Base-by-base conservation (phyloP, 495 filamentous ascomycete genomes). In the Talaromyces adpressus region DNA sequence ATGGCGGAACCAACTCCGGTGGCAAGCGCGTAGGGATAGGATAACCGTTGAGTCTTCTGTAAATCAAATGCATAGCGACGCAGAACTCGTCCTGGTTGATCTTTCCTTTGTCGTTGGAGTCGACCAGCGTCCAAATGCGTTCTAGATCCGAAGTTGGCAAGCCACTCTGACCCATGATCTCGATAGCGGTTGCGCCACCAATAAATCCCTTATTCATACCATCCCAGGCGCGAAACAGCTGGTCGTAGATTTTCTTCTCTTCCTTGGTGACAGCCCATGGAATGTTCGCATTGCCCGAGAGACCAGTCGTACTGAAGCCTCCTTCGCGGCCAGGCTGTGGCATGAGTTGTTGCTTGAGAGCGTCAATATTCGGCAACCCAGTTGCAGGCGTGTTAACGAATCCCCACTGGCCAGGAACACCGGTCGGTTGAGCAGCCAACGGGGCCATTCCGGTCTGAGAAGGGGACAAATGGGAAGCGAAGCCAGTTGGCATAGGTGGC, bases 211-310 rank as follows among this genome's bases (percentile, higher is more conserved):
- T 97, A 64, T 85, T 86, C 61, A 98, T 83, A 12, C 94, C 94
- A 81, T 99, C 95, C 95, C 95, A 98, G 9, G 92, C 92, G 54
- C 89, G 88, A 81, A 99, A 99, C 14, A 98, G 81, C 64, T 92
- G 85, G 77, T 99, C 95, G 65, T 98, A 99, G 60, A 94, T 89
- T 62, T 91, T 93, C 80, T 99, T 99, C 75, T 99, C 95, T 66
- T 96, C 91, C 74, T 99, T 99, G 7, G 95, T 99, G 61, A 99
- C 93, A 25, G 95, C 94, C 94, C 93, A 99, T 3, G 95, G 93
- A 70, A 99, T 92, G 6, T 88, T 91, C 7, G 95, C 95, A 79
- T 95, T 98, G 57, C 95, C 95, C 32, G 89, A 88, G 27, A 99
- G 80, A 7, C 93, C 92, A 62, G 85, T 80, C 14, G 92, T 93